Conservation (phyloP, 2,329 filamentous ascomycete genomes). For the Incumbomyces lentus region DNA sequence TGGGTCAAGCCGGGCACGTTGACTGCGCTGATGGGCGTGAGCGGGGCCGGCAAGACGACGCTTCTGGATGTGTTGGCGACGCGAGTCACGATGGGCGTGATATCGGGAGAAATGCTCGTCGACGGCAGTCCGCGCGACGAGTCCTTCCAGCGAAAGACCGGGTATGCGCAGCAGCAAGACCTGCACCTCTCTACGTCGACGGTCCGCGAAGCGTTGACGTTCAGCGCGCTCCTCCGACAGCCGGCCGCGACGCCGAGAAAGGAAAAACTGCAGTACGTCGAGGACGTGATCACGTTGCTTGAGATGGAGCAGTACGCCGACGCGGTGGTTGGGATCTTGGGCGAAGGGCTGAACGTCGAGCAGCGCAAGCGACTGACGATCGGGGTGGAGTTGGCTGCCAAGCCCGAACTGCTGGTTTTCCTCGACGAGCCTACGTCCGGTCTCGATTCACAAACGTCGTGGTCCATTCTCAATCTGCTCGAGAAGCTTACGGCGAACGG, state of each 20-base stretch:
- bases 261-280: conserved; percentile 79
- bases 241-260: conserved; percentile 59
- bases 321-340: conserved; percentile 79
- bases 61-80: conserved; percentile 77
- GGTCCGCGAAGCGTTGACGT: conserved; percentile 77
- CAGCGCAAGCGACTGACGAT: conserved; percentile 74
- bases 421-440: conserved; percentile 92
- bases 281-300: conserved; percentile 80
- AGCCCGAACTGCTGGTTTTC: conserved; percentile 80
- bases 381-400: conserved; percentile 89
- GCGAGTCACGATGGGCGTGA: conserved; percentile 78
- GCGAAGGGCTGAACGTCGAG: conserved; percentile 57
- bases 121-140: conserved; percentile 63
- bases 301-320: conserved; percentile 88
- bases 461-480: conserved; percentile 79
- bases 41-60: conserved; percentile 89
- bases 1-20: conserved; percentile 90
- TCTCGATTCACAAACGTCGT: conserved; percentile 85
- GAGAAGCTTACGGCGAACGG: conserved; percentile 83
- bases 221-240: conserved; percentile 77
- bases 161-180: conserved; percentile 89
- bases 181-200: conserved; percentile 75
- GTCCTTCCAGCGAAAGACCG: conserved; percentile 84
- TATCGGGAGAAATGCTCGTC: conserved; percentile 77
- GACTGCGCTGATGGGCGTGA: conserved; percentile 82